Evolutionary conservation across 495 filamentous ascomycete genomes (phyloP).

Genomic region (Evernia prunastri): DNA sequence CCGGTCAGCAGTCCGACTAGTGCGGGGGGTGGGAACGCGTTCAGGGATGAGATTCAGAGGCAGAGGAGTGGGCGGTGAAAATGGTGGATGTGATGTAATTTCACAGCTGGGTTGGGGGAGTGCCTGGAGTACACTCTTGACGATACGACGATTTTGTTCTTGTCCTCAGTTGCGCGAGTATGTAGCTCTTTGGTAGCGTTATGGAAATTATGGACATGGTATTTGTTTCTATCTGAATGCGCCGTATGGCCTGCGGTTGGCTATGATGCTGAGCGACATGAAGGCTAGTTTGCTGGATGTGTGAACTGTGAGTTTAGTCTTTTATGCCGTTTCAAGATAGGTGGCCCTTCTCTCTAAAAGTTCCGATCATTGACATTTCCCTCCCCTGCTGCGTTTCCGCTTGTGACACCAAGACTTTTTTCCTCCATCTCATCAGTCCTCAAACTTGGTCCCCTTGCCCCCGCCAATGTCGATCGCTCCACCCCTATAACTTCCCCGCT

Average conservation of each 20-base stretch:
- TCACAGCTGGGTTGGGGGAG: no score
- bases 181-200: neutral
- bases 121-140: neutral
- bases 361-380: neutral
- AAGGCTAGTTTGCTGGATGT: neutral
- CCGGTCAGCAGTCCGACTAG: slow-evolving; percentile 14
- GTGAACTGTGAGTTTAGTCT: neutral
- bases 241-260: neutral
- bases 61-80: slow-evolving; percentile 17
- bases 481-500: slow-evolving; percentile 76
- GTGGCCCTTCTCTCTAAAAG: neutral
- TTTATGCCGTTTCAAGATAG: neutral
- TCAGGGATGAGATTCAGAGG: slow-evolving; percentile 22
- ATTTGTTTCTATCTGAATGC: no score
- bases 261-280: neutral
- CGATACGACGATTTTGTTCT: neutral
- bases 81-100: neutral
- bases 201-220: neutral
- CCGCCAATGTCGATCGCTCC: slow-evolving; percentile 70
- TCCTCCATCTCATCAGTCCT: slow-evolving; percentile 29
- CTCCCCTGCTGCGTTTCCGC: neutral
- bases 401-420: neutral
- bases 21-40: slow-evolving; percentile 19
- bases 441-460: slow-evolving; percentile 79
- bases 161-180: neutral